Percentiles rank a stretch among this genome's conserved stretches.
Conservation (phyloP, 768 basidiomycete species). For the Boletus rubropictus region DNA sequence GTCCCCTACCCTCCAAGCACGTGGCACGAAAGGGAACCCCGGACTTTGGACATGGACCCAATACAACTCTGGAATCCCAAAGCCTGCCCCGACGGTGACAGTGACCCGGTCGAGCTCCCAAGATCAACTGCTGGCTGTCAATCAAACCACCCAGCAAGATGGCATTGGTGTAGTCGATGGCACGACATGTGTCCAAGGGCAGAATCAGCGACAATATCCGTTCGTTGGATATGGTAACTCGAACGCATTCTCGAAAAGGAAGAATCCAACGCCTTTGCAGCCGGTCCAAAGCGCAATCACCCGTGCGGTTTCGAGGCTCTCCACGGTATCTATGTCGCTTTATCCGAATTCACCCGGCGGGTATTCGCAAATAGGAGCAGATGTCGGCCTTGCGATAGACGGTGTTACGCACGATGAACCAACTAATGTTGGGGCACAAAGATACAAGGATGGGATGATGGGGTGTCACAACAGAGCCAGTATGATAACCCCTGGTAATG, state of each 20-base stretch:
- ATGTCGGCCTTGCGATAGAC: conserved; percentile 35
- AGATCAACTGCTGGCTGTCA: conserved; percentile 6
- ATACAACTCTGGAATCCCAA: conserved; percentile 39
- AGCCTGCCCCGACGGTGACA: conserved; percentile 20
- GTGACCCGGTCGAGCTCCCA: conserved; percentile 23
- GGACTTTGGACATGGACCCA: conserved; percentile 55
- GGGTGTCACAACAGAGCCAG: conserved; percentile 18
- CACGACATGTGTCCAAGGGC: conserved; percentile 14
- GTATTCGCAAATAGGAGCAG: conserved; percentile 17
- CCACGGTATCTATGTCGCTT: conserved; percentile 41
- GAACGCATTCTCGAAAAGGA: conserved; percentile 18
- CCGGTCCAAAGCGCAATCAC: conserved; percentile 38
- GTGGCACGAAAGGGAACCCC: conserved; percentile 36
- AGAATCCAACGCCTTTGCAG: conserved; percentile 31
- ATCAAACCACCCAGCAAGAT: conserved; percentile 8
- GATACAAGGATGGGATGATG: conserved; percentile 32
- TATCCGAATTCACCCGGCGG: conserved; percentile 41
- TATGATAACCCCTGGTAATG: conserved; percentile 15
- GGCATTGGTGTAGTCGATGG: conserved; percentile 3
- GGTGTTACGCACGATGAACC: conserved; percentile 39
- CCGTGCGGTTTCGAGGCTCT: conserved; percentile 37
- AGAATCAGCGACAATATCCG: conserved; percentile 14
- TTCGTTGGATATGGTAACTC: conserved; percentile 26
- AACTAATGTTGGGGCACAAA: conserved; percentile 28
- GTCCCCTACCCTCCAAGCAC: conserved; percentile 27